A percentile compares a stretch with the other conserved stretches of the same genome.
These are phyloP conservation scores for Leccinum barrowsii DNA, from an alignment of 768 basidiomycete genomes.

Conservation along the genomic window DNA sequence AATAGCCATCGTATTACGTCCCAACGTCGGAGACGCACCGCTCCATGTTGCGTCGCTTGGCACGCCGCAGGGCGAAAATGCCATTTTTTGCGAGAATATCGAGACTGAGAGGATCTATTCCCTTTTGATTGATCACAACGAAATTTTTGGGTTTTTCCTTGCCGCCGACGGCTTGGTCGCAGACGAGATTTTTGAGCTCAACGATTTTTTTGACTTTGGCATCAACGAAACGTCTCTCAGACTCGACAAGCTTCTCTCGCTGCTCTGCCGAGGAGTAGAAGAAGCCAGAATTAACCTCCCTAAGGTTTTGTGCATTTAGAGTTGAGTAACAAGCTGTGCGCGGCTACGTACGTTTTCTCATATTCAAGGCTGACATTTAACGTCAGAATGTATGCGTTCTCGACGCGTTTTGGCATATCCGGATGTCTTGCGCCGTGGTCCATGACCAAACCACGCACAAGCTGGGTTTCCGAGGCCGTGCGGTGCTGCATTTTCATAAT, in stretches of 20 bases:
- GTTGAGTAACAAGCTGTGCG: conserved; percentile 13
- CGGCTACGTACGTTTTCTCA: conserved; percentile 87
- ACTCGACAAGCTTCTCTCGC: conserved; percentile 97
- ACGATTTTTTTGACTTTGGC: conserved; percentile 94
- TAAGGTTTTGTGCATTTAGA: conserved; percentile 33
- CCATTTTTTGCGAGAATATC: conserved; percentile 97
- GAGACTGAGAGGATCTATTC: conserved; percentile 94
- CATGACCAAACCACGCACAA: conserved; percentile 91
- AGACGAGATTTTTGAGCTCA: conserved; percentile 93
- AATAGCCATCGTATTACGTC: conserved; percentile 32
- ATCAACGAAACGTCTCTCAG: conserved; percentile 91
- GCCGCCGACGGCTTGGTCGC: conserved; percentile 85
- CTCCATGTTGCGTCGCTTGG: conserved; percentile 99
- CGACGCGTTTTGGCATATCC: conserved; percentile 98
- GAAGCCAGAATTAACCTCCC: conserved; percentile 99
- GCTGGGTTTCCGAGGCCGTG: conserved; percentile 94
- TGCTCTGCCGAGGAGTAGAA: conserved; percentile 99
- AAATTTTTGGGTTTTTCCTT: conserved; percentile 83
- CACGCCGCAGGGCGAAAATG: conserved; percentile 89
- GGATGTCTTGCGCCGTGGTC: conserved; percentile 98
- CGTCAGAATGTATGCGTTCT: conserved; percentile 93
- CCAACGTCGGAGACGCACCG: conserved; percentile 45
- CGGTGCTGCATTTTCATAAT: conserved; percentile 99
- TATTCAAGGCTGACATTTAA: conserved; percentile 98
- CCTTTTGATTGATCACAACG: conserved; percentile 97